phyloP scores from a whole-genome alignment of 805 yeast genomes.

The Kodamaea neixiangensis region DNA sequence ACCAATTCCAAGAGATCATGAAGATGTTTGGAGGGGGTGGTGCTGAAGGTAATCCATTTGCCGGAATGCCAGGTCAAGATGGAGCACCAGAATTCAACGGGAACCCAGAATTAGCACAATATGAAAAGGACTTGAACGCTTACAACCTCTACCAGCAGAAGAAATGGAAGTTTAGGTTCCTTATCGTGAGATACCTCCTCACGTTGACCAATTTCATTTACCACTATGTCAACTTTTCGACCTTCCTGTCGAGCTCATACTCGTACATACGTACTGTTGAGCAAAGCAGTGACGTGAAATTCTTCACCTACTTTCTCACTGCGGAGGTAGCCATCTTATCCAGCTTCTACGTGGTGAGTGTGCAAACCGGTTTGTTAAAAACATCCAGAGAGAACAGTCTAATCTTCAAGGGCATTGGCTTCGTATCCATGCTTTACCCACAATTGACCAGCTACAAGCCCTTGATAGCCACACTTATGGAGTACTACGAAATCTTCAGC shows the following conservation, averaged over 20 bases:
- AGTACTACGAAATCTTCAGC: constrained; percentile 39
- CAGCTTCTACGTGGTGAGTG: constrained; percentile 32
- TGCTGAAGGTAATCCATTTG: constrained; percentile 24
- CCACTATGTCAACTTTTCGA: constrained; percentile 25
- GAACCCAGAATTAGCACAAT: constrained; percentile 17
- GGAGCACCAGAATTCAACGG: not conserved
- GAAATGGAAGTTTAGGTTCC: constrained; percentile 32
- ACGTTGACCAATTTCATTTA: constrained; percentile 35
- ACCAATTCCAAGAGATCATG: not conserved
- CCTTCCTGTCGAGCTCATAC: constrained; percentile 30
- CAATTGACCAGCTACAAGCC: constrained; percentile 30
- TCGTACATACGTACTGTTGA: constrained; percentile 25
- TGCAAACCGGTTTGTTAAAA: constrained; percentile 25
- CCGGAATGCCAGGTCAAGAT: constrained; percentile 8
- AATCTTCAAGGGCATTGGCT: constrained; percentile 29
- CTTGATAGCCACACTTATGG: constrained; percentile 27
- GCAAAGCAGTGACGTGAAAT: constrained; percentile 15
- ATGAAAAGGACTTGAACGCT: constrained; percentile 29
- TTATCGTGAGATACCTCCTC: constrained; percentile 29
- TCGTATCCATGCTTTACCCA: constrained; percentile 39
- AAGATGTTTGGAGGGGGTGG: constrained; percentile 1
- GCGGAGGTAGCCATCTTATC: constrained; percentile 36
- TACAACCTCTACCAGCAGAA: constrained; percentile 36
- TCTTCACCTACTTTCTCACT: constrained; percentile 31
- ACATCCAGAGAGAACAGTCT: constrained; percentile 27